Base-by-base conservation (phyloP, 768 basidiomycete species). In the Mycena filopes region DNA sequence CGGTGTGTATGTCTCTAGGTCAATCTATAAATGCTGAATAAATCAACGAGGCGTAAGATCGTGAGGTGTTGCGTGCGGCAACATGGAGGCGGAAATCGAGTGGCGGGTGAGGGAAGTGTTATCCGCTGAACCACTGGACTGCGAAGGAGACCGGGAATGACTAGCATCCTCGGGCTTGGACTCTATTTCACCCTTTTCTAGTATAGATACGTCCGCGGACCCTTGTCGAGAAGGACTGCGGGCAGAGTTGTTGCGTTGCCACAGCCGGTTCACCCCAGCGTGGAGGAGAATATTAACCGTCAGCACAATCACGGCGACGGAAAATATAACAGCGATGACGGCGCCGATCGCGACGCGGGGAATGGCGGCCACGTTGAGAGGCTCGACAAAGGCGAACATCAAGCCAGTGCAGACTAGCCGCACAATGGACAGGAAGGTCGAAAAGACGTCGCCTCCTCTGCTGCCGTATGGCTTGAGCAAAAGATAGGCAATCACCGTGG, bases 261-360 rank as follows among this genome's bases (percentile, higher is more conserved):
- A 75, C 28, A 82, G 60, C 23, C 75, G 76, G 12, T 71, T 65
- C 47, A 84, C 60, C 31, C 80, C 78, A 56, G 80, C 72, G 69
- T 91, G 86, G 76, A 87, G 77, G 46, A 87, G 68, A 46, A 89
- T 78, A 71, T 93, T 94, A 72, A 90, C 68, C 73, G 92, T 85
- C 71, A 93, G 82, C 59, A 94, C 77, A 48, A 96, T 64, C 31
- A 92, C 83, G 0, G 92, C 85, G 41, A 93, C 78, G 16, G 91
- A 90, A 74, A 88, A 91, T 40, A 95, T 81, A 33, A 91, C 86
- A 15, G 89, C 87, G 41, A 87, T 82, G 66, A 94, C 84, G 60
- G 92, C 83, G 23, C 94, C 95, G 60, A 98, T 89, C 36, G 86
- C 89, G 2, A 93, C 91, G 21, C 95, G 87, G 1, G 92, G 89